These are phyloP conservation scores for Chrysanthemum seticuspe DNA, from an alignment of 129 eudicot genomes.

Conservation along the genomic window DNA sequence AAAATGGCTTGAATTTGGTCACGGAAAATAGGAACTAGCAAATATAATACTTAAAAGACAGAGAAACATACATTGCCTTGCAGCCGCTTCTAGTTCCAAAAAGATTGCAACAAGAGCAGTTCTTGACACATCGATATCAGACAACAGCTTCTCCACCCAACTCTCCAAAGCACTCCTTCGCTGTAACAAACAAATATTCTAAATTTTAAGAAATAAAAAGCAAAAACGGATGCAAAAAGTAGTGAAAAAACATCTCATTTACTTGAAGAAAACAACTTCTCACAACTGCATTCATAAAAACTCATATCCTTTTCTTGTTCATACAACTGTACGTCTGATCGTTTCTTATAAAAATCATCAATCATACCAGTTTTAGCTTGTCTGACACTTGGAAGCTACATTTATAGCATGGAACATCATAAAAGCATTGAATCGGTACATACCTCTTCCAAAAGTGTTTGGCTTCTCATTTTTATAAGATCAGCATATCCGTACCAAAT, in stretches of 20 bases:
- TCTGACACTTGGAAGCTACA: no score
- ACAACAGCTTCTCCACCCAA: constrained; percentile 71
- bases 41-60: constrained; percentile 4
- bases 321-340: no score
- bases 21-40: background rate
- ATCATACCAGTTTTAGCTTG: no score
- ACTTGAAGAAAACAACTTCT: background rate
- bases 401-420: background rate
- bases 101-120: constrained; percentile 74
- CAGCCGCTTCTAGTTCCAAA: constrained; percentile 91
- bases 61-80: constrained; percentile 67
- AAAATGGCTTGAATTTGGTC: background rate
- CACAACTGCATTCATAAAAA: no score
- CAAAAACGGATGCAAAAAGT: background rate
- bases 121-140: constrained; percentile 75
- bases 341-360: no score
- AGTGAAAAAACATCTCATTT: background rate
- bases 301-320: no score
- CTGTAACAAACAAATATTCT: constrained; percentile 45
- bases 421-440: background rate
- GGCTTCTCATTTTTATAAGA: constrained; percentile 55
- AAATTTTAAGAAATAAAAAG: background rate
- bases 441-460: constrained; percentile 69
- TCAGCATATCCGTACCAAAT: no score
- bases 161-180: constrained; percentile 74